These are phyloP conservation scores for Leishmania aethiopica DNA, from an alignment of 208 protist species.

Conservation along the genomic window DNA sequence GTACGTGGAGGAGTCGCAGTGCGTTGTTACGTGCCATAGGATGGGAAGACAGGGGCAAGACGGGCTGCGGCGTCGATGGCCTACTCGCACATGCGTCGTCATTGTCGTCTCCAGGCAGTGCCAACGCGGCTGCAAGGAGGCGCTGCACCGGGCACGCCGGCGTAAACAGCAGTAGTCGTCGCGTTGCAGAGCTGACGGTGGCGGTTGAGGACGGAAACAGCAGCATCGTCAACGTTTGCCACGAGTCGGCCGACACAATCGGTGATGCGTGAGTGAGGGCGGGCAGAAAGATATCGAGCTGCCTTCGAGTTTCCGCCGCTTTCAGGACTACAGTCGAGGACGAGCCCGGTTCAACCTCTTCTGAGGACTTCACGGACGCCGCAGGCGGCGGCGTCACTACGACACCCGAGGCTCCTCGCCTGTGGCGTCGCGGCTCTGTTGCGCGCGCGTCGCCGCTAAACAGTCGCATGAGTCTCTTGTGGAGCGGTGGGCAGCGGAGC, in stretches of 20 bases:
- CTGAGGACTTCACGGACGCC: too few species aligned
- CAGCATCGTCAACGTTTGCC: slow-evolving; percentile 43
- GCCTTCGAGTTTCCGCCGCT: background rate
- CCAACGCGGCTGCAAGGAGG: slow-evolving; percentile 23
- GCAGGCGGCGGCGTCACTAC: background rate
- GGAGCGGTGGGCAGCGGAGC: slow-evolving; percentile 22
- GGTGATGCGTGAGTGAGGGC: slow-evolving; percentile 33
- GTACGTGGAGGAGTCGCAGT: slow-evolving; percentile 26
- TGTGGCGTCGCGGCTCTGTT: background rate
- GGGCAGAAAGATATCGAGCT: slow-evolving; percentile 23
- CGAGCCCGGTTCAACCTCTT: background rate
- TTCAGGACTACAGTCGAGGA: background rate
- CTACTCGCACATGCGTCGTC: background rate
- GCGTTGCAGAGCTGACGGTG: background rate
- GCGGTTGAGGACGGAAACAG: slow-evolving; percentile 16
- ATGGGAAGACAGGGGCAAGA: slow-evolving; percentile 6
- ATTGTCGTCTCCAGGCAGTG: slow-evolving; percentile 15
- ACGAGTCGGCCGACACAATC: slow-evolving; percentile 51
- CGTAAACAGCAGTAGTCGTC: slow-evolving; percentile 4
- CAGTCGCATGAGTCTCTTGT: slow-evolving; percentile 13
- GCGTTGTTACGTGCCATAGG: slow-evolving; percentile 28
- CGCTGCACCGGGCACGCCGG: slow-evolving; percentile 26
- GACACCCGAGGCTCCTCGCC: background rate
- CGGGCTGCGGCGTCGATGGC: background rate
- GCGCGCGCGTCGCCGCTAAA: slow-evolving; percentile 1